phyloP scores from a whole-genome alignment of 1,284 basidiomycete genomes.

The Heimioporus retisporus region DNA sequence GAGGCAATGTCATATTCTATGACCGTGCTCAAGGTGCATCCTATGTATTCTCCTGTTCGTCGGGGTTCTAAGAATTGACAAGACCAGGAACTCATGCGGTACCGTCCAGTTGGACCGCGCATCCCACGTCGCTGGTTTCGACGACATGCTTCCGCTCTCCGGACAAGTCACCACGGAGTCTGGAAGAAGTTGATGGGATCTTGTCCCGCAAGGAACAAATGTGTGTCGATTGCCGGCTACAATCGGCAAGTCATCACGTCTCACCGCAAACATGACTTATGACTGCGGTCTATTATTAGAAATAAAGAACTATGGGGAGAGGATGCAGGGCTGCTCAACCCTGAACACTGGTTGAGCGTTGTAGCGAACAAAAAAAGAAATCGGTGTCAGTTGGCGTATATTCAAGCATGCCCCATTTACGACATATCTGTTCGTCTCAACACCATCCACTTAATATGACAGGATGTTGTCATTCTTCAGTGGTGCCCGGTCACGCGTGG shows the following conservation, averaged over 20 bases:
- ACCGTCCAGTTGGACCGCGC: slow-evolving; percentile 36
- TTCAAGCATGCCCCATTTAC: slow-evolving; percentile 54
- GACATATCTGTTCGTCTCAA: too few relatives aligned
- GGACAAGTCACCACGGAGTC: slow-evolving; percentile 48
- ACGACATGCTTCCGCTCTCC: slow-evolving; percentile 55
- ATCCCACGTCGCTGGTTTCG: slow-evolving; percentile 39
- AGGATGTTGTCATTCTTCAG: slow-evolving; percentile 55
- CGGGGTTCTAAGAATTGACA: too few relatives aligned
- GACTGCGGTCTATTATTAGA: slow-evolving; percentile 29
- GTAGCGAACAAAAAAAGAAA: slow-evolving; percentile 43
- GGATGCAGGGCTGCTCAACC: slow-evolving; percentile 60
- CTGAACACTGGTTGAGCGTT: slow-evolving; percentile 59
- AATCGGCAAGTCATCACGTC: slow-evolving; percentile 41
- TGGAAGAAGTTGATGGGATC: slow-evolving; percentile 42
- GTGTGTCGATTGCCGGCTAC: slow-evolving; percentile 49
- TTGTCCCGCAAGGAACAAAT: slow-evolving; percentile 45
- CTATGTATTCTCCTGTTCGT: too few relatives aligned
- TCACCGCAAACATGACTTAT: background rate
- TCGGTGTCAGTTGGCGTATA: slow-evolving; percentile 55
- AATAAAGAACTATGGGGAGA: slow-evolving; percentile 59
- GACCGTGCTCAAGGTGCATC: slow-evolving; percentile 60
- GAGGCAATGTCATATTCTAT: slow-evolving; percentile 57
- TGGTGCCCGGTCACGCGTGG: slow-evolving; percentile 54
- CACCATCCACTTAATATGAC: background rate
- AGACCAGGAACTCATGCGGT: slow-evolving; percentile 50